phyloP scores from a whole-genome alignment of 495 filamentous ascomycete genomes.

The Annulohypoxylon maeteangense region DNA sequence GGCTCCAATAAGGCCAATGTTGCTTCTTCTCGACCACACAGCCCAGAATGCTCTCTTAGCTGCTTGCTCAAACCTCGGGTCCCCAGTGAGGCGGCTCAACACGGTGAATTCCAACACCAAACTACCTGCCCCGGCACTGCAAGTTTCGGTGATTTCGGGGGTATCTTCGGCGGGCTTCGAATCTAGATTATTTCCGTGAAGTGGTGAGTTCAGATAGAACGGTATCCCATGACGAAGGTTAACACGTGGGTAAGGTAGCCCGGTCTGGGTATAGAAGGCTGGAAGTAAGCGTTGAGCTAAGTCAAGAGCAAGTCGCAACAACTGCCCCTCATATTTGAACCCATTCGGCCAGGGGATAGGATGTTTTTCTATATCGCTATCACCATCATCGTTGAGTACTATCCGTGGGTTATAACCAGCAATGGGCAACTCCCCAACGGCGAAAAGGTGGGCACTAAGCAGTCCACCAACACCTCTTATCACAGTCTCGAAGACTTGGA shows the following conservation, averaged over 20 bases:
- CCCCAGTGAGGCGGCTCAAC: conserved; percentile 87
- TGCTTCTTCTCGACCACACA: conserved; percentile 87
- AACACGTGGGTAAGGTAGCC: conserved; percentile 92
- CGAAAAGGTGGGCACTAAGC: conserved; percentile 92
- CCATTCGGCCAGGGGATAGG: conserved; percentile 78
- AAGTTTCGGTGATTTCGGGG: conserved; percentile 90
- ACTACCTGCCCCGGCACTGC: conserved; percentile 94
- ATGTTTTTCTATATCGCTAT: conserved; percentile 51
- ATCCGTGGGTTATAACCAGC: conserved; percentile 70
- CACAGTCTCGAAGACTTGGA: conserved; percentile 97
- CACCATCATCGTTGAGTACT: conserved; percentile 44
- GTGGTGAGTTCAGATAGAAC: conserved; percentile 84
- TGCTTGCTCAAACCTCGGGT: conserved; percentile 84
- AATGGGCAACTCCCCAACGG: conserved; percentile 87
- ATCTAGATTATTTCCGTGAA: conserved; percentile 58
- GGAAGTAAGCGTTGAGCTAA: conserved; percentile 85
- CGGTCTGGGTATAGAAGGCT: conserved; percentile 88
- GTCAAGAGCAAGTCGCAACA: conserved; percentile 86
- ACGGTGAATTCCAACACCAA: conserved; percentile 92
- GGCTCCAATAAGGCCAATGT: conserved; percentile 87
- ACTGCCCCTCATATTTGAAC: conserved; percentile 89
- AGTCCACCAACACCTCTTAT: conserved; percentile 93
- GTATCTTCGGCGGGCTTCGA: conserved; percentile 51
- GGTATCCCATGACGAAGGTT: conserved; percentile 93
- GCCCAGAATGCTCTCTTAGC: conserved; percentile 96